These are phyloP conservation scores for Prunus campanulata DNA, from an alignment of 306 rosid genomes.

Conservation along the genomic window DNA sequence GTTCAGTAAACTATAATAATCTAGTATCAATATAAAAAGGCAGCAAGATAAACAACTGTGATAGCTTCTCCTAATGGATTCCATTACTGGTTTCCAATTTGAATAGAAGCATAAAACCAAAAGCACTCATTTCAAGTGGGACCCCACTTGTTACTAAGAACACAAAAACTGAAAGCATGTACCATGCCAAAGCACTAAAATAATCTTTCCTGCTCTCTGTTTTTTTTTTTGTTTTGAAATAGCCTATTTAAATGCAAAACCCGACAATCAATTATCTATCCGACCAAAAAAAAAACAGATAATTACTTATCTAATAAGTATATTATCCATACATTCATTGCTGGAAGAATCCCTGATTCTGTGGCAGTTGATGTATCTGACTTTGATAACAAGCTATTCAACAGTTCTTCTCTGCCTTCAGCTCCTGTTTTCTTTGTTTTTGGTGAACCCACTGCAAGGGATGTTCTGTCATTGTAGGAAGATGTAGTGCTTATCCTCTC, in stretches of 20 bases:
- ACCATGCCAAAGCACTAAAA: neutral
- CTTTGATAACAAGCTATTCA: slow-evolving; percentile 60
- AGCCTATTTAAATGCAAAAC: slow-evolving; percentile 17
- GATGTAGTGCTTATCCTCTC: slow-evolving; percentile 89
- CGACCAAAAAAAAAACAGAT: neutral
- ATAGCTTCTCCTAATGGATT: neutral
- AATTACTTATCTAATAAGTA: slow-evolving; percentile 19
- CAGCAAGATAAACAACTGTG: neutral
- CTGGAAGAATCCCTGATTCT: slow-evolving; percentile 52
- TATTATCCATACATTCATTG: slow-evolving; percentile 56
- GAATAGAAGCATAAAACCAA: neutral
- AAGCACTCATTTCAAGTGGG: neutral
- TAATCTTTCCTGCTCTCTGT: neutral
- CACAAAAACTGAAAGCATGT: neutral
- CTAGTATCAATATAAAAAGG: slow-evolving; percentile 10
- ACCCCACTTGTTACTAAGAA: neutral
- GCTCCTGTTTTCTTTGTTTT: slow-evolving; percentile 91
- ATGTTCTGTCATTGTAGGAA: slow-evolving; percentile 58
- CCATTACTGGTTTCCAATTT: neutral
- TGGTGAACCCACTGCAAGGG: slow-evolving; percentile 71
- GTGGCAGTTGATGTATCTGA: slow-evolving; percentile 50
- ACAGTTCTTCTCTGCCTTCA: slow-evolving; percentile 82
- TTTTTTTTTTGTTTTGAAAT: neutral
- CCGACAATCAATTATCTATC: neutral
- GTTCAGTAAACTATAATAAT: slow-evolving; percentile 17